Evolutionary conservation across 2,329 filamentous ascomycete genomes (phyloP).

Genomic region (Knoxdaviesia capensis): DNA sequence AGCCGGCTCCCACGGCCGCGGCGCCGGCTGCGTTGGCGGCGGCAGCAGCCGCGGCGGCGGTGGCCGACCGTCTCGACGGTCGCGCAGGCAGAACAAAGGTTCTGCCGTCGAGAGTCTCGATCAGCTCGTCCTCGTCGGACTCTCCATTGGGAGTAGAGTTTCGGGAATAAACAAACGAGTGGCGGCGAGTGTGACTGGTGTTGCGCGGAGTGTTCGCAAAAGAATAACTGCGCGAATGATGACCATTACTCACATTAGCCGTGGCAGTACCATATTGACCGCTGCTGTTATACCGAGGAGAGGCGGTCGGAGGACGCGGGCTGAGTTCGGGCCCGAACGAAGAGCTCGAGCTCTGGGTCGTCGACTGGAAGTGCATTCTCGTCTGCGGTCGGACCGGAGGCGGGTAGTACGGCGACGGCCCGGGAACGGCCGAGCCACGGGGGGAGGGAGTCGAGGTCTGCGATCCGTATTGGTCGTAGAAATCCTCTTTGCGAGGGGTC

Average conservation of each 20-base stretch:
- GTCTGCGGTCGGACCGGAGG: no score
- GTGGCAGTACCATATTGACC: constrained; percentile 34
- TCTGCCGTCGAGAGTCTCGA: constrained; percentile 30
- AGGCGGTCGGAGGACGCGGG: constrained; percentile 29
- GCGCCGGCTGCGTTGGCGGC: no score
- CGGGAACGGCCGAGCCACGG: no score
- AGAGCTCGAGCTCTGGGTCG: no score
- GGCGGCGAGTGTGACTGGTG: constrained; percentile 29
- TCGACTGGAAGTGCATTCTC: no score
- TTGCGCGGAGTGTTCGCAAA: constrained; percentile 21
- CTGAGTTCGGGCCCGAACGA: constrained; percentile 18
- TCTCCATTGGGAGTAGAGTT: constrained; percentile 37
- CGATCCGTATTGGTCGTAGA: no score
- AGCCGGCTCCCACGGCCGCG: no score
- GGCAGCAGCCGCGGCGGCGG: no score
- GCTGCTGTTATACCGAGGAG: constrained; percentile 40
- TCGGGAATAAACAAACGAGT: constrained; percentile 38
- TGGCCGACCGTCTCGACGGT: constrained; percentile 13
- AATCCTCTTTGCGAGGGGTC: no score
- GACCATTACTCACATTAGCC: constrained; percentile 41
- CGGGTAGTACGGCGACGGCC: no score
- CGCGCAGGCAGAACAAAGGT: constrained; percentile 29
- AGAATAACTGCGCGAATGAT: constrained; percentile 25
- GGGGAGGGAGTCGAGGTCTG: no score
- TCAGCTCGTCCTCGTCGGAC: constrained; percentile 42